phyloP scores from a whole-genome alignment of 768 basidiomycete species.

The Russula dissimulans region DNA sequence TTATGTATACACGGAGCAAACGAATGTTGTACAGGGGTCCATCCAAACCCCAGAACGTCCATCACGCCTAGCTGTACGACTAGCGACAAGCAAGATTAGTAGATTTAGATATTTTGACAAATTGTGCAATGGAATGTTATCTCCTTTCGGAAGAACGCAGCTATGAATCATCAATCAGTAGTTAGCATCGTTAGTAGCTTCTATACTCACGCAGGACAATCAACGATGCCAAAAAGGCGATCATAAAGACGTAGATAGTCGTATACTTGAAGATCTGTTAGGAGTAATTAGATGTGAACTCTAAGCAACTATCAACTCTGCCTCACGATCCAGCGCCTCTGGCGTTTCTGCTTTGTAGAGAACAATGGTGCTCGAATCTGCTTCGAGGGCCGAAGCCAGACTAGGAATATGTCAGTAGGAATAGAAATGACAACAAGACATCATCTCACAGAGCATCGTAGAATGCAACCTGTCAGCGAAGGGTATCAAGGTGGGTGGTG shows the following conservation, averaged over 20 bases:
- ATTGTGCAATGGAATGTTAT: slow-evolving; percentile 74
- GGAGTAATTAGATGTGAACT: neutral
- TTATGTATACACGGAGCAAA: slow-evolving; percentile 15
- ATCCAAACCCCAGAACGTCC: slow-evolving; percentile 1
- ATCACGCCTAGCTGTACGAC: slow-evolving; percentile 10
- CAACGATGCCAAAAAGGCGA: slow-evolving; percentile 70
- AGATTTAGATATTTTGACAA: slow-evolving; percentile 73
- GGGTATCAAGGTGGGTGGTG: slow-evolving; percentile 80
- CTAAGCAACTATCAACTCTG: neutral
- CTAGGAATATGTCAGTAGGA: slow-evolving; percentile 29
- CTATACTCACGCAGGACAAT: slow-evolving; percentile 66
- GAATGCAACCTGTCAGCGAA: slow-evolving; percentile 90
- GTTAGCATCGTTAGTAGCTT: slow-evolving; percentile 2
- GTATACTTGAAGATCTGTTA: slow-evolving; percentile 74
- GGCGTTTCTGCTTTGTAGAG: slow-evolving; percentile 88
- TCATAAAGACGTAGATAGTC: slow-evolving; percentile 66
- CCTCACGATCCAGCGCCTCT: slow-evolving; percentile 82
- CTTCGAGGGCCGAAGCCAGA: slow-evolving; percentile 94
- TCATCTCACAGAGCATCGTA: slow-evolving; percentile 40
- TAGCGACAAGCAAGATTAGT: slow-evolving; percentile 17
- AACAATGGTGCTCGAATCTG: slow-evolving; percentile 90
- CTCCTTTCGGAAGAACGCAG: slow-evolving; percentile 70
- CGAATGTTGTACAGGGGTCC: slow-evolving; percentile 16
- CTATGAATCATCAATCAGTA: slow-evolving; percentile 32
- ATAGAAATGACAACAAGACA: neutral